Conservation (phyloP, 176 grass and related monocot genomes). For the Alopecurus myosuroides region DNA sequence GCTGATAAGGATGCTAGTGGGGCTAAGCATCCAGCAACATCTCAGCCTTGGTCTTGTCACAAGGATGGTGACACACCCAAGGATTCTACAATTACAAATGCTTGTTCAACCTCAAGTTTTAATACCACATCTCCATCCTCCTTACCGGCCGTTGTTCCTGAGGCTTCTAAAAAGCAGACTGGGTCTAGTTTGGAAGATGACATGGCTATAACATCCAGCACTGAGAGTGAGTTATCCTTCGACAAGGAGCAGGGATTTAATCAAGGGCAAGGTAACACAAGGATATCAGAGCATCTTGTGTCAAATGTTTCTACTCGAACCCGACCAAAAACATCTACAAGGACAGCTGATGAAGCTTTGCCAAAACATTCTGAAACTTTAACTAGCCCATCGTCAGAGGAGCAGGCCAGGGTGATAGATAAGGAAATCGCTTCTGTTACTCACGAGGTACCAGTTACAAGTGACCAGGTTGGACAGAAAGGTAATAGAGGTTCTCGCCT, state of each 20-base stretch:
- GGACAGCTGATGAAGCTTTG: slow-evolving; percentile 12
- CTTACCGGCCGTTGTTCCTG: background rate
- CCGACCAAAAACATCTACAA: slow-evolving; percentile 42
- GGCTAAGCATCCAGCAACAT: slow-evolving; percentile 41
- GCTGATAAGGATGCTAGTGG: slow-evolving; percentile 33
- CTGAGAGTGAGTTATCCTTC: slow-evolving; percentile 25
- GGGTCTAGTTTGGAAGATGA: slow-evolving; percentile 32
- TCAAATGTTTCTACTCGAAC: slow-evolving; percentile 32
- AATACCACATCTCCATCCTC: slow-evolving; percentile 11
- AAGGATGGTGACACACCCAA: slow-evolving; percentile 35
- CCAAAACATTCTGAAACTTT: slow-evolving; percentile 27
- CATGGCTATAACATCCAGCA: slow-evolving; percentile 34
- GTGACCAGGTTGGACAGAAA: slow-evolving; percentile 30
- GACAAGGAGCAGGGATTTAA: slow-evolving; percentile 34
- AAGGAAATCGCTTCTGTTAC: slow-evolving; percentile 22
- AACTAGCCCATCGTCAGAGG: background rate
- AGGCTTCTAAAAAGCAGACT: slow-evolving; percentile 21
- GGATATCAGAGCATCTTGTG: slow-evolving; percentile 32
- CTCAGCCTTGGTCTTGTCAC: slow-evolving; percentile 33
- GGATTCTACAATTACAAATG: slow-evolving; percentile 12
- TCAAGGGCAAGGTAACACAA: slow-evolving; percentile 1
- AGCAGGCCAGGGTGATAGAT: slow-evolving; percentile 26
- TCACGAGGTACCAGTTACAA: slow-evolving; percentile 32
- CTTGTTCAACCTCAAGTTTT: slow-evolving; percentile 17
- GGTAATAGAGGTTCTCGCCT: slow-evolving; percentile 29